These are phyloP conservation scores for Salvia miltiorrhiza DNA, from an alignment of 257 asterid species.

Conservation along the genomic window DNA sequence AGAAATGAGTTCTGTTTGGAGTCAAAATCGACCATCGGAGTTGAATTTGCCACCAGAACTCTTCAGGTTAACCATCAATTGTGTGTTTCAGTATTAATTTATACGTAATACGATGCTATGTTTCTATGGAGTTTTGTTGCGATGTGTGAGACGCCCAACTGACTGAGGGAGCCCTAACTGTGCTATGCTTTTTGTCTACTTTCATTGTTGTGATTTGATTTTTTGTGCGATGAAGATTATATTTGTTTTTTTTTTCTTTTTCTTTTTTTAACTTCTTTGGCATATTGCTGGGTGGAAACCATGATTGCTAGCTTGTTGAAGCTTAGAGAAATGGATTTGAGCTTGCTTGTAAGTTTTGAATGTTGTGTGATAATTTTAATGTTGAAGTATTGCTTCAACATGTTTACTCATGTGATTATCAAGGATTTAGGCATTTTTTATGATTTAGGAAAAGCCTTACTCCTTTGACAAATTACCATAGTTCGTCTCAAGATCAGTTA, in stretches of 20 bases:
- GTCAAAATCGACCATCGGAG: conserved; percentile 41
- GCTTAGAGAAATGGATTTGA: conserved; percentile 5
- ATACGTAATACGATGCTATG: neutral
- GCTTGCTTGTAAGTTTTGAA: neutral
- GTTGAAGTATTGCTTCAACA: neutral
- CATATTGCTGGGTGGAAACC: neutral
- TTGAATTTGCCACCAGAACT: conserved; percentile 38
- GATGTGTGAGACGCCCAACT: neutral
- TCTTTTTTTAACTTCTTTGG: neutral
- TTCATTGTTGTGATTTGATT: neutral
- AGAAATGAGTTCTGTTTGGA: conserved; percentile 40
- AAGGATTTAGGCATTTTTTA: neutral
- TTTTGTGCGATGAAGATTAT: neutral
- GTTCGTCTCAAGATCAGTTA: neutral
- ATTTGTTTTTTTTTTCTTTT: neutral
- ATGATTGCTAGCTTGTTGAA: neutral
- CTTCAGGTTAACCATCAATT: conserved; percentile 26
- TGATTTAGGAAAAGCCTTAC: neutral
- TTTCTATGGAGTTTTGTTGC: neutral
- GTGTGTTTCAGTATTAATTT: neutral
- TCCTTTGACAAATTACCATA: neutral
- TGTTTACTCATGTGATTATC: neutral
- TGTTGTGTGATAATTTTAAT: neutral
- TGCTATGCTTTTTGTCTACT: neutral
- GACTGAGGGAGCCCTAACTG: neutral